These are phyloP conservation scores for Rhynchospora pubera DNA, from an alignment of 176 grass and related monocot genomes.

Conservation along the genomic window DNA sequence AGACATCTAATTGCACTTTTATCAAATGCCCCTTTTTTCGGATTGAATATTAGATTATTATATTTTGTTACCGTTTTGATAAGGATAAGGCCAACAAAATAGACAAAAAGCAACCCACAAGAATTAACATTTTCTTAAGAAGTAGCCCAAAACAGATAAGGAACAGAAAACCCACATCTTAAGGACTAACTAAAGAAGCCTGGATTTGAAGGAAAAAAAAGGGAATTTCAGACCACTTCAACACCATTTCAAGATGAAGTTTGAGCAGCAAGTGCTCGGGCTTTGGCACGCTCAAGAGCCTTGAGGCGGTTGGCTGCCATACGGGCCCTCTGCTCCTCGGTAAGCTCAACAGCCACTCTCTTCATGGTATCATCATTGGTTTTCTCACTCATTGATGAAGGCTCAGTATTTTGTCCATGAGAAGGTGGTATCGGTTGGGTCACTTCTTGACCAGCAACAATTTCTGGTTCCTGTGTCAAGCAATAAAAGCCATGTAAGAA, in stretches of 20 bases:
- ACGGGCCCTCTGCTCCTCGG: constrained; percentile 55
- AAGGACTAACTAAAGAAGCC: neutral
- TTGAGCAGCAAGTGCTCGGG: constrained; percentile 41
- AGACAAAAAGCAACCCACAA: no score
- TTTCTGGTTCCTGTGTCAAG: neutral
- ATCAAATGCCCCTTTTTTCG: no score
- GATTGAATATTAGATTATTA: no score
- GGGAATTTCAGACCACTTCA: neutral
- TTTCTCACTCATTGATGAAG: neutral
- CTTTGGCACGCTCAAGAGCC: constrained; percentile 63
- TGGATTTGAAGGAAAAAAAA: neutral
- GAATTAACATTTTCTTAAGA: neutral
- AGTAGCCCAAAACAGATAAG: neutral
- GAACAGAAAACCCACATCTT: neutral
- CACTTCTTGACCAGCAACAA: constrained; percentile 17
- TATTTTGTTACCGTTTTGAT: no score
- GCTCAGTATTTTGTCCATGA: neutral
- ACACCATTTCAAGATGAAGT: neutral
- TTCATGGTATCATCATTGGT: neutral
- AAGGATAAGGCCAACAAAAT: no score
- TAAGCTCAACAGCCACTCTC: constrained; percentile 31
- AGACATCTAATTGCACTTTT: no score
- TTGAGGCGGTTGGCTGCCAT: constrained; percentile 76
- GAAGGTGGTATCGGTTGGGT: constrained; percentile 1
- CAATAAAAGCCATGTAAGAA: neutral